Evolutionary conservation across 2,329 filamentous ascomycete species (phyloP).

Genomic region (Aspergillus luchuensis): DNA sequence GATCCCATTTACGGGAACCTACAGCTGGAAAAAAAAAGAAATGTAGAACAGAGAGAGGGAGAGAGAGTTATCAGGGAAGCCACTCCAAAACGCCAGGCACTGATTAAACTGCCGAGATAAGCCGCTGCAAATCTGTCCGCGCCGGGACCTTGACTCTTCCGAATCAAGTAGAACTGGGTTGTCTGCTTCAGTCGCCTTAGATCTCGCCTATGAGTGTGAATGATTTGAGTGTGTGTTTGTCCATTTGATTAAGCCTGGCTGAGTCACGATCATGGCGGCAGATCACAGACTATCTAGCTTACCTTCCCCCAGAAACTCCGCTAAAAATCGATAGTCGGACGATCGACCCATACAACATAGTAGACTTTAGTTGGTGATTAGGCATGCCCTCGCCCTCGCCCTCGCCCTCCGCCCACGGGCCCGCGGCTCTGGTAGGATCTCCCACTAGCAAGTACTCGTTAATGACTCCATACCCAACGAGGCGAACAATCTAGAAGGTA

Average conservation of each 20-base stretch:
- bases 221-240: not conserved
- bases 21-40: not conserved
- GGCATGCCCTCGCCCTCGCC: not conserved
- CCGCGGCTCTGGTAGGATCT: conserved; percentile 13
- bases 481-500: not conserved
- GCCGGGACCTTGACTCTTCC: not conserved
- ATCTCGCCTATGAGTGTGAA: not conserved
- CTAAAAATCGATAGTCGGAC: conserved; percentile 18
- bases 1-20: not conserved
- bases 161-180: not conserved
- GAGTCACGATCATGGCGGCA: not conserved
- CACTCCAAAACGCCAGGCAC: not conserved
- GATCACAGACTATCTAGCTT: not conserved
- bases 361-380: no score
- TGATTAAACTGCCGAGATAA: conserved; percentile 4
- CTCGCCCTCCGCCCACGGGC: conserved; percentile 7
- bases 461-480: not conserved
- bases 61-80: no score
- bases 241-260: not conserved
- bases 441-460: conserved; percentile 8
- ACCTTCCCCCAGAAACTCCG: not conserved
- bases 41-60: no score
- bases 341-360: conserved; percentile 17
- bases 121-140: not conserved
- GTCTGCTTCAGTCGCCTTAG: not conserved